Evolutionary conservation across 306 rosid genomes (phyloP), one percentile per base, ranked within the genome.

Genomic region (Cyclanthera cordifolia): DNA sequence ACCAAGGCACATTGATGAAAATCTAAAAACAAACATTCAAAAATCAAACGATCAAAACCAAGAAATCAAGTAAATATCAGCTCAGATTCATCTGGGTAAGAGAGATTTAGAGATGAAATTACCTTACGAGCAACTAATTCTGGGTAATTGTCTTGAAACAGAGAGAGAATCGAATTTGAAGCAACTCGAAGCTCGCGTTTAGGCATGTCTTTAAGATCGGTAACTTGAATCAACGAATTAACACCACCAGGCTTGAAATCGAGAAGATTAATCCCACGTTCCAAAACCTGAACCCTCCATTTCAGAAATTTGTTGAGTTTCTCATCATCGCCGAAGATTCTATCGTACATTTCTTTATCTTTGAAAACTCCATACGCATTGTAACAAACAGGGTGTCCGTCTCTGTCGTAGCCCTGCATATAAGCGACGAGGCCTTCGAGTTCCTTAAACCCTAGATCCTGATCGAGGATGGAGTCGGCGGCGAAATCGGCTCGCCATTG

Each of bases 61-160:
- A n/a, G n/a, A n/a, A n/a, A n/a, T n/a, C n/a, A n/a, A n/a, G n/a
- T n/a, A n/a, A n/a, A n/a, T n/a, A n/a, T n/a, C n/a, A n/a, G n/a
- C n/a, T n/a, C n/a, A n/a, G n/a, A n/a, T n/a, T n/a, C n/a, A n/a
- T n/a, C n/a, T n/a, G n/a, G n/a, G n/a, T n/a, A n/a, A n/a, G n/a
- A 12, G 27, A 67, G 6, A 21, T 23, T 1, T 4, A 8, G 2
- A 11, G 12, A 14, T 20, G 3, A 50, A 23, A 27, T 13, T 54
- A 91, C 99, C 95, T 87, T 93, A 14, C 90, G 78, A 69, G 99
- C 99, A 21, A 93, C 99, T 91, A 90, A 76, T 86, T 93, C 99
- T 0, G 99, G 99, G 59, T 93, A 93, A 72, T 93, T 93, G 8
- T 93, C 99, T 81, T 93, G 99, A 66, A 93, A 93, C 51, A 93